Evolutionary conservation across 768 basidiomycete species (phyloP).

Genomic region (Scleroderma citrinum): DNA sequence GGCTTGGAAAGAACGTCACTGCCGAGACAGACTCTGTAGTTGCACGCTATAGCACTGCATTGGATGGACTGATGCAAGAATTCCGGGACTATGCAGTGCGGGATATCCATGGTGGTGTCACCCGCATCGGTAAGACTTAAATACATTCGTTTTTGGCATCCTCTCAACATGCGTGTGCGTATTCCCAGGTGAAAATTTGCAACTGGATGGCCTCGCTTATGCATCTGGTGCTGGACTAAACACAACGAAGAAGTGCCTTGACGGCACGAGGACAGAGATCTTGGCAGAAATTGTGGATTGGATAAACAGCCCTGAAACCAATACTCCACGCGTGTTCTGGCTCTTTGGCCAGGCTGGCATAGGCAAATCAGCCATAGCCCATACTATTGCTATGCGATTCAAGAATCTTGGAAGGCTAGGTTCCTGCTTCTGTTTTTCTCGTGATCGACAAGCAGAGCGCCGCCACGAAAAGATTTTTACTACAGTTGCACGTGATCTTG

Average conservation of each 20-base stretch:
- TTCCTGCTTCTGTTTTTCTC: constrained; percentile 4
- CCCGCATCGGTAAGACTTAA: constrained; percentile 1
- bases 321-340: constrained; percentile 13
- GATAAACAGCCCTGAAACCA: constrained; percentile 8
- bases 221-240: constrained; percentile 3
- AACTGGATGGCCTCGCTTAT: neutral
- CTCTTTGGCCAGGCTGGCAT: constrained; percentile 19
- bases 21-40: neutral
- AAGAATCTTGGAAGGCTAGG: constrained; percentile 6
- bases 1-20: neutral
- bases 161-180: neutral
- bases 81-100: neutral
- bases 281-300: constrained; percentile 24
- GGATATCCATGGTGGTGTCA: neutral
- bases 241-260: constrained; percentile 10
- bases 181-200: neutral
- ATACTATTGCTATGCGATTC: constrained; percentile 6
- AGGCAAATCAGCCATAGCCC: constrained; percentile 17
- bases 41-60: neutral
- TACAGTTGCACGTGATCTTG: constrained; percentile 4
- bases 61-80: constrained; percentile 2
- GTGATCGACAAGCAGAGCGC: constrained; percentile 8
- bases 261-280: constrained; percentile 19
- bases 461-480: constrained; percentile 10
- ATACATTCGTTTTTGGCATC: neutral